Evolutionary conservation across 1,284 basidiomycete species (phyloP), one percentile per base, ranked within the genome.

Genomic region (Leccinum pseudoinsigne): DNA sequence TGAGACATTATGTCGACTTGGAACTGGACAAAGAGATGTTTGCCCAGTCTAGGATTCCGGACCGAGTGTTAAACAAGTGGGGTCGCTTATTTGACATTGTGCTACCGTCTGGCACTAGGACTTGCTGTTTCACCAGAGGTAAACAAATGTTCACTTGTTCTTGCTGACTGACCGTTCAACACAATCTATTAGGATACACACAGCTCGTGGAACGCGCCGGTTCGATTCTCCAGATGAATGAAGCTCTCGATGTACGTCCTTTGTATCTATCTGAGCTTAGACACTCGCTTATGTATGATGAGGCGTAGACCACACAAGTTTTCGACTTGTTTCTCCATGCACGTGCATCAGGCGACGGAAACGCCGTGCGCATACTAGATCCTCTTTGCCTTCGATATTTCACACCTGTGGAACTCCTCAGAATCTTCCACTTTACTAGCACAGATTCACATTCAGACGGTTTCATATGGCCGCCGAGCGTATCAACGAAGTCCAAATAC

Each of bases 71-170:
- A 10, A 68, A 76, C 66, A 91, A 88, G 73, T 92, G 90, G 88
- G 90, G 90, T 0, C 78, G 86, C 26, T 74, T 92, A 26, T 92
- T 92, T 69, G 90, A 93, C 68, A 90, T 93, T 56, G 87, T 91
- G 9, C 71, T 84, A 8, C 89, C 89, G 1, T 85, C 84, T 5
- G 77, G 83, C n/a, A 73, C 72, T 53, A 76, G 88, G 58, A 86
- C 84, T 2, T 92, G 90, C 67, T 93, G 90, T 72, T 93, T 93
- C 69, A 93, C 90, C 18, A 76, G 90, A 77, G 89, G 90, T 90
- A 66, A 40, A 64, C 36, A 5, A 12, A 21, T 57, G 58, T 51
- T 9, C n/a, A 3, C n/a, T 16, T 4, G 10, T 40, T 18, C 38
- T 16, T 54, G 18, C 16, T 14, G 26, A 36, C 36, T 14, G 31